Base-by-base conservation (phyloP, 176 grass and related monocot genomes). In the Cenchrus purpureus region DNA sequence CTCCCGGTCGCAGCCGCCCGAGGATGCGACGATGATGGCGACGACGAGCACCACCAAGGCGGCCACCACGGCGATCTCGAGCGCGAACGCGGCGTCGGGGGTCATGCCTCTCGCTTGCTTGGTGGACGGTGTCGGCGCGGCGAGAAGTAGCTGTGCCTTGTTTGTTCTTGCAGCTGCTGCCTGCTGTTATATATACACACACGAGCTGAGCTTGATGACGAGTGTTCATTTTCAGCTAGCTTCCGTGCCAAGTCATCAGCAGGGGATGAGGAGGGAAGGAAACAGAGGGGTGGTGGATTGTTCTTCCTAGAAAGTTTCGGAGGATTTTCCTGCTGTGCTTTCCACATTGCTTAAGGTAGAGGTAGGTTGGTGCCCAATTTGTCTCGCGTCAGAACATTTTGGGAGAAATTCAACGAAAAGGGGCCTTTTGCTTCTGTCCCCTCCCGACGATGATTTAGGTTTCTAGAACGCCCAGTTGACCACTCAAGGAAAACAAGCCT, bases 1-100 rank as follows among this genome's bases (percentile, higher is more conserved):
- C 22, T 32, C 71, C 20, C 34, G 52, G 4, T 46, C 45, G 46
- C 48, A 45, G 11, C 34, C 46, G 22, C 77, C 82, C 3, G 19
- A 65, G 1, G n/a, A 40, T 14, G 55, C 2, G 50, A 7, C 82
- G 20, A 60, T 73, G 10, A 82, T 1, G 55, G 5, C 71, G 31
- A 89, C 77, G n/a, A 89, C 81, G 70, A 85, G n/a, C 52, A 71
- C 2, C 68, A 52, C 67, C 66, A 83, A 0, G 10, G 11, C 3
- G 20, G 73, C 79, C 65, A 86, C 40, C 19, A 19, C 89, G 51
- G 44, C 80, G 60, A 90, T 40, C 84, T 87, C 8, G 2, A 90
- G 28, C 53, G 42, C 15, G n/a, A 74, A 56, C 25, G 15, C 68
- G 12, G 20, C 12, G n/a, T 31, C 68, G 13, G 40, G n/a, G 43